Base-by-base conservation (phyloP, 148 eudicot genomes). In the Rhododendron ferrugineum region DNA sequence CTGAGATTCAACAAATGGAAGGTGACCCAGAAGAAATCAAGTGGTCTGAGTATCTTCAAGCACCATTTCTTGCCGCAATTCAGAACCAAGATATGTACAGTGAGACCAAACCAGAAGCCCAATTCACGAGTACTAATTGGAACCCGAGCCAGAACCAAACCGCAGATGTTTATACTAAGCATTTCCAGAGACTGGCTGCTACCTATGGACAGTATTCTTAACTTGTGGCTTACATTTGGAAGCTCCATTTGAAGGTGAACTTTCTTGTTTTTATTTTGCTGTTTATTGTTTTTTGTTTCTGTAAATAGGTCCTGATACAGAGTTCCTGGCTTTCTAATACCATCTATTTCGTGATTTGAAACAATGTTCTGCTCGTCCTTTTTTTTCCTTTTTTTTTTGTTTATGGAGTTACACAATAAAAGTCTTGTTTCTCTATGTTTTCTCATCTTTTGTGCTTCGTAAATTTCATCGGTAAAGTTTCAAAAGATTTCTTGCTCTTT, bases 191-290 rank as follows among this genome's bases (percentile, higher is more conserved):
- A 85, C 87, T 95, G 75, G 86, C 97, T 81, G 92, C 94, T 58
- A 88, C 93, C 49, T 95, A 90, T 82, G 98, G 98, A 11, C 96
- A 95, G 73, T 93, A 92, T 90, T 90, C 94, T 89, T 95, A 86
- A 90, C 78, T 79, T 68, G 13, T 54, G 40, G 8, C 28, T 77
- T 82, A 28, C 82, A 84, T 70, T 30, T 70, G 80, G 80, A 3
- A 77, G 80, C 47, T 40, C 28, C 49, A 75, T 36, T 44, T 22
- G 30, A 44, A 44, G 49, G 49, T 77, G 49, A 76, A 42, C n/a
- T 7, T 42, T 77, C 80, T 77, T 44, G 50, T 77, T 77, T 76
- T 42, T 14, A 68, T 73, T 32, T 73, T 11, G 0, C 50, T 30
- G 4, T 68, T 28, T 28, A 6, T 30, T 26, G n/a, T 8, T 72